phyloP scores from a whole-genome alignment of 345 rosid species.

The Conringia planisiliqua region DNA sequence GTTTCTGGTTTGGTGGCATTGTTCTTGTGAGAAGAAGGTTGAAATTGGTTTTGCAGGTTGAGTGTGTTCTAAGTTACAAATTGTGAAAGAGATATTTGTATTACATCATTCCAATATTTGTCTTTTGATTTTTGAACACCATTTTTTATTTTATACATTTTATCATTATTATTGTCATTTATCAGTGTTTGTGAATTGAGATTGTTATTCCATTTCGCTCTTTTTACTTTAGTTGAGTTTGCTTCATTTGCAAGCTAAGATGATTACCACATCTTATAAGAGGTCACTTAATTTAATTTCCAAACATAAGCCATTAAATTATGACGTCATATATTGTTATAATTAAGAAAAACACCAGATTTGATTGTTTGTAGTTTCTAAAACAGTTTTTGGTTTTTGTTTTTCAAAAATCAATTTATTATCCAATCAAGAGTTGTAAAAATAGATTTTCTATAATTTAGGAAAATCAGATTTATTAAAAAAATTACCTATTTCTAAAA shows the following conservation, averaged over 20 bases:
- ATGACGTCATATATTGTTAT: constrained; percentile 5
- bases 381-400: too few species aligned
- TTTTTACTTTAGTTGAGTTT: constrained; percentile 1
- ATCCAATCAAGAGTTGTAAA: too few species aligned
- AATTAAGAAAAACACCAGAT: background rate
- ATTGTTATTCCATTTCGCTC: background rate
- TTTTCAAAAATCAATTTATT: too few species aligned
- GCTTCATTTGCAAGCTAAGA: constrained; percentile 18
- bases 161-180: constrained; percentile 17
- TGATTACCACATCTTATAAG: background rate
- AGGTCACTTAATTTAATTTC: background rate
- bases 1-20: constrained; percentile 44
- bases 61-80: constrained; percentile 23
- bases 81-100: constrained; percentile 26
- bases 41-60: constrained; percentile 21
- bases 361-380: too few species aligned
- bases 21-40: constrained; percentile 39
- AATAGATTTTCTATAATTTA: too few species aligned
- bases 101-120: constrained; percentile 5
- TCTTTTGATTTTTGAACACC: constrained; percentile 15
- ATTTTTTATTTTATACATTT: constrained; percentile 32
- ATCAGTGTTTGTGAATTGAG: constrained; percentile 21
- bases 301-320: background rate
- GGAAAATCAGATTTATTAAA: too few species aligned
- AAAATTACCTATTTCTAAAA: too few species aligned